Base-by-base conservation (phyloP, 176 grass and related monocot species). In the Avena insularis region DNA sequence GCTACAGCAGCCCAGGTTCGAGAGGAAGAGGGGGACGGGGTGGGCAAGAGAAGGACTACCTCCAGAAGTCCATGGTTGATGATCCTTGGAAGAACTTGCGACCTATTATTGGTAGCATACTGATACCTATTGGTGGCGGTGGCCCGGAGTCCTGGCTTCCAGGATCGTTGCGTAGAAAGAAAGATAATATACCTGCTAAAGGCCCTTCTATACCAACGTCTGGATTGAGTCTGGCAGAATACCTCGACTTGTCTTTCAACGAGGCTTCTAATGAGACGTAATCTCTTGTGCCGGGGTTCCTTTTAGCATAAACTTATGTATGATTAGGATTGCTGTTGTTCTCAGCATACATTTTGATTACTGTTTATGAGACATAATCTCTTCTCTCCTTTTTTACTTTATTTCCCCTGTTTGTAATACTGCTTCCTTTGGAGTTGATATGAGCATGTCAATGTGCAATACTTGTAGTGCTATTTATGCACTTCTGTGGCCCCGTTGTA, bases 231-330 rank as follows among this genome's bases (percentile, higher is more conserved):
- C 55, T 91, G 79, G 51, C 90, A 13, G 86, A 91, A 73, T 91
- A 91, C 82, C 90, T 88, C 36, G 78, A 71, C 43, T 77, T 82
- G 71, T 91, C 90, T 71, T 91, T 88, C 77, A 91, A 85, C 31
- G 90, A 91, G 54, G 61, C 57, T 78, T 85, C 50, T 76, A 61
- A 77, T 7, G 71, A 88, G 33, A 78, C 7, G 0, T 91, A 60
- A 43, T 5, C 40, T 43, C 40, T 43, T 43, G 40, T 43, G 43
- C 51, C n/a, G 23, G n/a, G n/a, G 2, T 31, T 49, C 43, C 40
- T 80, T 48, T 47, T 12, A 60, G 19, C 35, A 79, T 40, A 60
- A 40, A 43, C 23, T 58, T 38, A 40, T 77, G 76, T 77, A 86
- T 27, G 79, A 12, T 25, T 86, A 82, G 25, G 40, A 60, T 77